Conservation (phyloP, 1,284 basidiomycete genomes). For the Cronartium ribicola region DNA sequence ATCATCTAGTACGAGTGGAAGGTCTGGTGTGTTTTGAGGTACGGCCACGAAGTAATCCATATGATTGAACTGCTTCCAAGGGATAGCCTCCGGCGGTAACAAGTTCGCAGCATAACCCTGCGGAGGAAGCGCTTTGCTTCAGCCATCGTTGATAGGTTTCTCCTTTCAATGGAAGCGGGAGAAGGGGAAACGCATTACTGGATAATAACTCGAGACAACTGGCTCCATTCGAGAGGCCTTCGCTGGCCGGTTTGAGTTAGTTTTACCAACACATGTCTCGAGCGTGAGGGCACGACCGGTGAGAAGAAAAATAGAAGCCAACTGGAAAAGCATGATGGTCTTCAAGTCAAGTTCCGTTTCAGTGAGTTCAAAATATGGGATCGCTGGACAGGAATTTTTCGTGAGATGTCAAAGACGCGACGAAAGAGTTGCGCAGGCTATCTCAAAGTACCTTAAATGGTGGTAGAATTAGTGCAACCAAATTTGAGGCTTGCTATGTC, state of each 20-base stretch:
- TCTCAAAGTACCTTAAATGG: too few relatives aligned
- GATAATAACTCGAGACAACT: slow-evolving; percentile 12
- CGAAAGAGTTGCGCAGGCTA: too few relatives aligned
- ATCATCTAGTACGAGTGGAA: neutral
- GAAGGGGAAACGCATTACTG: neutral
- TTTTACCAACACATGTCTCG: neutral
- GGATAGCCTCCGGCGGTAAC: neutral
- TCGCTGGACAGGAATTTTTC: too few relatives aligned
- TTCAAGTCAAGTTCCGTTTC: too few relatives aligned
- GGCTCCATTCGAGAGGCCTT: neutral
- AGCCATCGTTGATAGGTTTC: neutral
- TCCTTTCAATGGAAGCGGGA: neutral
- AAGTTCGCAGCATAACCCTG: slow-evolving; percentile 3
- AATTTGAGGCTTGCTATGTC: too few relatives aligned
- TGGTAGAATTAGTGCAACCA: too few relatives aligned
- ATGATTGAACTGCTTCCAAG: slow-evolving; percentile 7
- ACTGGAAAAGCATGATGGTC: neutral
- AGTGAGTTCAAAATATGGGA: too few relatives aligned
- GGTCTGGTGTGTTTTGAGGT: slow-evolving; percentile 10
- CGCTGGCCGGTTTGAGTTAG: neutral
- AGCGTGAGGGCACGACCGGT: neutral
- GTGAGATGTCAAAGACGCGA: too few relatives aligned
- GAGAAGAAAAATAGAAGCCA: neutral
- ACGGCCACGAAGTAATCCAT: slow-evolving; percentile 8
- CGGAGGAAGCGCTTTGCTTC: neutral